Base-by-base conservation (phyloP, 768 basidiomycete genomes). In the Rhodosporidiobolus sp. region DNA sequence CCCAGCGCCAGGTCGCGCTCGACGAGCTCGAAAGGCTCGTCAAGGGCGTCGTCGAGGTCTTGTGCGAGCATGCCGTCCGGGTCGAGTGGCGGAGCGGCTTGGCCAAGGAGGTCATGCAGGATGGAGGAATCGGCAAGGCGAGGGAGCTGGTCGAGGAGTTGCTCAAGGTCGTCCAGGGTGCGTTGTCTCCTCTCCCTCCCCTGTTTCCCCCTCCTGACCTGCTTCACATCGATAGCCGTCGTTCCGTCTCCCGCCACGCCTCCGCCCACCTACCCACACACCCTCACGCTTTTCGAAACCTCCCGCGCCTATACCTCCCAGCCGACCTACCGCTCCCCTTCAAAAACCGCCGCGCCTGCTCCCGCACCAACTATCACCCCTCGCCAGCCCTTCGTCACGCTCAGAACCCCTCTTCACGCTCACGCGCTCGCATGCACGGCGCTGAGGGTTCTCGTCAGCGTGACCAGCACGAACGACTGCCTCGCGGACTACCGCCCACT, bases 91-190 rank as follows among this genome's bases (percentile, higher is more conserved):
- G 32, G 45, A 38, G 50, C 14, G 65, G 58, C 0, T 14, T 38
- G 10, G 24, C 1, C n/a, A 55, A 30, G 30, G 62, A 58, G 7
- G 38, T 28, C 22, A 38, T 43, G 45, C 60, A 38, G 45, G 60
- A 62, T 2, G 71, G 68, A 1, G 75, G 69, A 5, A 32, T 70
- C 0, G 75, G 65, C 4, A 76, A 76, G 58, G 75, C 75, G 2
- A 50, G 64, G 28, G 68, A 73, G 59, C 60, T 76, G 22, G 58
- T 70, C 16, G 52, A 67, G 10, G 75, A 69, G 22, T n/a, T 76
- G 63, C 1, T 73, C 46, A 65, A 56, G 49, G 26, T 65, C 30
- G 61, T 68, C 0, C 61, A 62, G 53, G 55, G 75, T 76, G 55
- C 56, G 70, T 30, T n/a, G n/a, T n/a, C n/a, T n/a, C n/a, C 19